A percentile compares a stretch with the other conserved stretches of the same genome.
Conservation (phyloP, 441 rosid species). For the Syzygium malaccense region DNA sequence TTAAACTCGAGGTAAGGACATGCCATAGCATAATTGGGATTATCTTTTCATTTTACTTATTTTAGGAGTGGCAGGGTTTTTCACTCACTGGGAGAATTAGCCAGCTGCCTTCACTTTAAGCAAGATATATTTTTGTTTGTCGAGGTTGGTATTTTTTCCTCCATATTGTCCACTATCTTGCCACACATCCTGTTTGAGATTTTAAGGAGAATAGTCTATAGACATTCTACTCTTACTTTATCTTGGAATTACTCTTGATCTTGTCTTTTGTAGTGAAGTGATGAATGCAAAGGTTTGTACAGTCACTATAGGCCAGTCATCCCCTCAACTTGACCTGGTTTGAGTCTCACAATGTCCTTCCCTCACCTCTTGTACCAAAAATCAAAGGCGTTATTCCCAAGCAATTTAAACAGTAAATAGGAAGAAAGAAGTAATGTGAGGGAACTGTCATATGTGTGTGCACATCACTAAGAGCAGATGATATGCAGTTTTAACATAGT, state of each 20-base stretch:
- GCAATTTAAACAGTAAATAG: background rate
- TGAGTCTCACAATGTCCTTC: background rate
- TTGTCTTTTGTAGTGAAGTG: background rate
- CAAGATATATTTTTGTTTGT: constrained; percentile 24
- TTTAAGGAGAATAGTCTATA: background rate
- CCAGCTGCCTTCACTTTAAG: constrained; percentile 26
- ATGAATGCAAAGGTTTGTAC: background rate
- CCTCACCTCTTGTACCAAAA: background rate
- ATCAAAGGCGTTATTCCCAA: background rate
- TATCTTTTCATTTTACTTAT: background rate
- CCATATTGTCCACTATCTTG: background rate
- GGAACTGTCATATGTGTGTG: background rate
- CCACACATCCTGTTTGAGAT: background rate
- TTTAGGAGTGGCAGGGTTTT: constrained; percentile 26
- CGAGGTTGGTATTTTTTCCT: constrained; percentile 23
- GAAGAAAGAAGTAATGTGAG: background rate
- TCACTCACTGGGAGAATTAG: constrained; percentile 26
- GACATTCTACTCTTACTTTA: background rate
- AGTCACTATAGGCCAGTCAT: background rate
- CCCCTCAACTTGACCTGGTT: background rate
- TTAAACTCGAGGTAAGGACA: constrained; percentile 27
- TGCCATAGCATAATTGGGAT: background rate
- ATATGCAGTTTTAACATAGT: background rate
- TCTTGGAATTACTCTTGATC: background rate
- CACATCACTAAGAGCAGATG: background rate